A percentile compares a stretch with the other conserved stretches of the same genome.
phyloP scores from a whole-genome alignment of 805 yeast genomes.

The Tetrapisispora phaffii region DNA sequence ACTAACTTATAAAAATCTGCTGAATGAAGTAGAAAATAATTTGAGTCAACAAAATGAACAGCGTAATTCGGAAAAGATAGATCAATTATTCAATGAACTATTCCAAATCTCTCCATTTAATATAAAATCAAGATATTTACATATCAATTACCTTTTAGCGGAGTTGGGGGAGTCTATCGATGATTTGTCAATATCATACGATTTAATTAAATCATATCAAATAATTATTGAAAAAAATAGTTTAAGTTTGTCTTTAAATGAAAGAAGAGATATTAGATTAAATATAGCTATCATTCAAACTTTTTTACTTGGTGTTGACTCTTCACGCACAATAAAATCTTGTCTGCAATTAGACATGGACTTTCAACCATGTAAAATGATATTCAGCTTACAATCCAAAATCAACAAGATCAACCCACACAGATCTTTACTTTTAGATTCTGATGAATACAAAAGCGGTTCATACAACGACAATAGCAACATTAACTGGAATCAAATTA shows the following conservation, averaged over 20 bases:
- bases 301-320: conserved; percentile 44
- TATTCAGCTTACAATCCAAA: conserved; percentile 45
- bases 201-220: conserved; percentile 16
- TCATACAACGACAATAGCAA: conserved; percentile 3
- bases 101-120: conserved; percentile 38
- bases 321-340: conserved; percentile 43
- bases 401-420: conserved; percentile 30
- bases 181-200: conserved; percentile 16
- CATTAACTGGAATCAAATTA: conserved; percentile 27
- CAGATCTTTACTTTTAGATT: conserved; percentile 36
- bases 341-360: conserved; percentile 79
- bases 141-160: conserved; percentile 13
- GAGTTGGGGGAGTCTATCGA: conserved; percentile 22
- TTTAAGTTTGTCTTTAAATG: conserved; percentile 17
- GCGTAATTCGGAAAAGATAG: conserved; percentile 16
- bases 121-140: conserved; percentile 25
- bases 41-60: conserved; percentile 4
- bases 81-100: conserved; percentile 27
- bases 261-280: conserved; percentile 24
- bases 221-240: conserved; percentile 22
- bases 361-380: conserved; percentile 43
- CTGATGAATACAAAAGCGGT: conserved; percentile 27
- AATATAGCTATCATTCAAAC: conserved; percentile 33
- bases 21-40: background rate
- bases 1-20: background rate